phyloP scores from a whole-genome alignment of 2,329 filamentous ascomycete species.

The Capronia epimyces region DNA sequence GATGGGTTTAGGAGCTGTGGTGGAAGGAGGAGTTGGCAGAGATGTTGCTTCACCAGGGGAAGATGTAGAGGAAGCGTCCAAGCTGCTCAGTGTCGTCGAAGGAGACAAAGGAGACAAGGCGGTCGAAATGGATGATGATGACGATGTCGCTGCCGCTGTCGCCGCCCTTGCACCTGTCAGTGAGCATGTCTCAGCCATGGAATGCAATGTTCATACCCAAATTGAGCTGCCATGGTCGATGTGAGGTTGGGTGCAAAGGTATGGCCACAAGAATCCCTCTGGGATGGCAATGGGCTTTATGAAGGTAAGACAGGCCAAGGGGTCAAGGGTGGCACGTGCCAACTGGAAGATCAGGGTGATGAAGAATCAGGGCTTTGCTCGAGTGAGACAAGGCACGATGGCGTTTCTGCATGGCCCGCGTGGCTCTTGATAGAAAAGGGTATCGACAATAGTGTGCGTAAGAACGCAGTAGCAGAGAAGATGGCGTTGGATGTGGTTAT shows the following conservation, averaged over 20 bases:
- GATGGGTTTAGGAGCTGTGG: constrained; percentile 22
- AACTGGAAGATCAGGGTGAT: constrained; percentile 5
- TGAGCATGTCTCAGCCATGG: constrained; percentile 13
- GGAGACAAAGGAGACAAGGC: constrained; percentile 1
- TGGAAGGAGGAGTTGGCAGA: constrained; percentile 12
- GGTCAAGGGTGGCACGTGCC: background rate
- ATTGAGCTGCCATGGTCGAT: constrained; percentile 8
- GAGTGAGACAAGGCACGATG: constrained; percentile 11
- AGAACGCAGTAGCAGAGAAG: background rate
- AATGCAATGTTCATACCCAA: constrained; percentile 22
- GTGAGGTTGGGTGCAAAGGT: background rate
- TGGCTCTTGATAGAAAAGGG: background rate
- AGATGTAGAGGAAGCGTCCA: background rate
- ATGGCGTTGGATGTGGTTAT: background rate
- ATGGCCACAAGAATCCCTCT: background rate
- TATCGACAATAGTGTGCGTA: background rate
- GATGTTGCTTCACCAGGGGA: constrained; percentile 5
- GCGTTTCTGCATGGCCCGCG: constrained; percentile 13
- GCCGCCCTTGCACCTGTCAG: constrained; percentile 22
- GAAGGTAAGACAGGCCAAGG: background rate
- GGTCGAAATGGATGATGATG: constrained; percentile 1
- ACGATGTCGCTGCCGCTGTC: constrained; percentile 8
- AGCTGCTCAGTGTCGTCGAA: background rate
- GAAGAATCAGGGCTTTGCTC: constrained; percentile 10
- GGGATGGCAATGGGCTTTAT: background rate